phyloP scores from a whole-genome alignment of 2,329 filamentous ascomycete species.

The Hirsutella minnesotensis region DNA sequence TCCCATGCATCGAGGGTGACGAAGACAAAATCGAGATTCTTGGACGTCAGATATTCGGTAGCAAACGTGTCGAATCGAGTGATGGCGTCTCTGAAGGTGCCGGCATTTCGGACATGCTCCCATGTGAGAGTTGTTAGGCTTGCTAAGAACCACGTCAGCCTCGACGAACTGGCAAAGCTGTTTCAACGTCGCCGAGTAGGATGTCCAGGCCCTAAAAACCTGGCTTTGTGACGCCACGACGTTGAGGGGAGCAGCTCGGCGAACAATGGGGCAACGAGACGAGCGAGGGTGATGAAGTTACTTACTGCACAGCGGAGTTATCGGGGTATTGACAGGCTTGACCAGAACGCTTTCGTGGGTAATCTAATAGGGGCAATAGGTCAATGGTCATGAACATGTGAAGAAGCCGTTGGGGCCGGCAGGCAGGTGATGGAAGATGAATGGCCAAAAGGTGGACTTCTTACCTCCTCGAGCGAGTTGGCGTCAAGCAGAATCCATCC shows the following conservation, averaged over 20 bases:
- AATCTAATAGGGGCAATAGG: conserved; percentile 44
- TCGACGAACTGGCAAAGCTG: neutral
- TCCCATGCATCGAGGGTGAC: conserved; percentile 98
- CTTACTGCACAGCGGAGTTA: conserved; percentile 98
- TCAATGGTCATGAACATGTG: neutral
- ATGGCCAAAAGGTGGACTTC: conserved; percentile 16
- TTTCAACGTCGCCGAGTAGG: neutral
- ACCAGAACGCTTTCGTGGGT: conserved; percentile 93
- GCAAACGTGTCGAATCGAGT: conserved; percentile 90
- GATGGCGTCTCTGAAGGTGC: conserved; percentile 93
- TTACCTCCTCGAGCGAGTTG: conserved; percentile 85
- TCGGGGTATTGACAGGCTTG: conserved; percentile 96
- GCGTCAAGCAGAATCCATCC: conserved; percentile 95
- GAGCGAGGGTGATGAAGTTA: conserved; percentile 19
- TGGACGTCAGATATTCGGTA: conserved; percentile 77
- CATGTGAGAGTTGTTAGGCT: conserved; percentile 96
- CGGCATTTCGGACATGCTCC: conserved; percentile 97
- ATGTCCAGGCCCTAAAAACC: neutral
- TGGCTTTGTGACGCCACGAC: neutral
- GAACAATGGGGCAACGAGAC: neutral
- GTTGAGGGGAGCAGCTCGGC: neutral
- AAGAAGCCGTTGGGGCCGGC: neutral
- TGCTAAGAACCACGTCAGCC: conserved; percentile 39
- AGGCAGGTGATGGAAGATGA: conserved; percentile 2
- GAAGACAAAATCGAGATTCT: conserved; percentile 95